Conservation (phyloP, 2,329 filamentous ascomycete species). For the Fusarium chaquense region DNA sequence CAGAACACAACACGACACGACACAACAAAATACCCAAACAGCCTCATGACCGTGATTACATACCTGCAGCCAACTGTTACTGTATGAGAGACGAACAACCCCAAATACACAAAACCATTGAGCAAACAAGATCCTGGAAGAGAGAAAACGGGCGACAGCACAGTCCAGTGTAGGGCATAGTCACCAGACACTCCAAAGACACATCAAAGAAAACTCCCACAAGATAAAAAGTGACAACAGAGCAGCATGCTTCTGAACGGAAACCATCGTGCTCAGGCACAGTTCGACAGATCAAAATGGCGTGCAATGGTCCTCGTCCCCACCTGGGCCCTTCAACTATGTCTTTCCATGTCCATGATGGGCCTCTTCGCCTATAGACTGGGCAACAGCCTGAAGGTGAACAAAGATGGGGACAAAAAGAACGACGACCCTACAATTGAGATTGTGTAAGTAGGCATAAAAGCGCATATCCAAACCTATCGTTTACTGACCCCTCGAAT, state of each 20-base stretch:
- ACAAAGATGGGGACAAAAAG: conserved; percentile 55
- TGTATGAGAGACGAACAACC: conserved; percentile 23
- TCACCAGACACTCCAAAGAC: conserved; percentile 3
- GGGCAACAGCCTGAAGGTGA: conserved; percentile 59
- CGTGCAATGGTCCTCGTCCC: conserved; percentile 61
- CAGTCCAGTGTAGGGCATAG: conserved; percentile 4
- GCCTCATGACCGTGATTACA: conserved; percentile 10
- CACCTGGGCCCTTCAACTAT: conserved; percentile 63
- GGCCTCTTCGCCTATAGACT: conserved; percentile 67
- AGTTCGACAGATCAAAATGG: conserved; percentile 67
- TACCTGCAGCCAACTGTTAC: neutral
- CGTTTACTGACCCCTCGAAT: conserved; percentile 6
- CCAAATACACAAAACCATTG: conserved; percentile 11
- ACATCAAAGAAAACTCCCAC: neutral
- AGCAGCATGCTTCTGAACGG: conserved; percentile 48
- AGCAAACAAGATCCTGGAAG: conserved; percentile 29
- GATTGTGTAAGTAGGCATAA: conserved; percentile 60
- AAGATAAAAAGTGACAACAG: neutral
- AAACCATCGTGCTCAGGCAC: conserved; percentile 63
- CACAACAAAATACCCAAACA: neutral
- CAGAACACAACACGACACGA: conserved; percentile 9
- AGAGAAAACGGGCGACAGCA: conserved; percentile 16
- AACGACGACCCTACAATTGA: conserved; percentile 59
- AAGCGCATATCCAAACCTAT: neutral
- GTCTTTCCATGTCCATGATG: conserved; percentile 60